These are phyloP conservation scores for Dalbergia cochinchinensis DNA, from an alignment of 306 rosid genomes.

Conservation along the genomic window DNA sequence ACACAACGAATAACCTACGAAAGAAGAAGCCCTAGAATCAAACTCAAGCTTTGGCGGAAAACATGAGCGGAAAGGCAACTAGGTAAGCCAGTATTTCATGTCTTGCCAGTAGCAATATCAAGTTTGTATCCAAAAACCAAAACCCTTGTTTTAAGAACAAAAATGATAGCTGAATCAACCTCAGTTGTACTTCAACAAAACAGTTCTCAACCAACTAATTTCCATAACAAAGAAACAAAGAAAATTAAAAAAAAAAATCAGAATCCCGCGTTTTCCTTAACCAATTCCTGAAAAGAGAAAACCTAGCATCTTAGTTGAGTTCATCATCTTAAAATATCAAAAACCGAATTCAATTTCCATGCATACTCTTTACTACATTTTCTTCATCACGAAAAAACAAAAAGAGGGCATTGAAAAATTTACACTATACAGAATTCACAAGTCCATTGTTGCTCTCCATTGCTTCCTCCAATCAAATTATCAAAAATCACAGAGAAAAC, in stretches of 20 bases:
- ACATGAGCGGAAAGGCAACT: background rate
- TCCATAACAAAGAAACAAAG: background rate
- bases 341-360: background rate
- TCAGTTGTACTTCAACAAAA: background rate
- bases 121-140: background rate
- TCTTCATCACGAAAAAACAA: background rate
- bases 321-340: background rate
- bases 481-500: background rate
- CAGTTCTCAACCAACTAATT: background rate
- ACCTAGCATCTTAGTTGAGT: background rate
- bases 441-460: background rate
- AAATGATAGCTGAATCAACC: background rate
- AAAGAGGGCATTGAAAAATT: background rate
- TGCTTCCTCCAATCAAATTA: background rate
- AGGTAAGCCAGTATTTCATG: background rate
- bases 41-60: no score
- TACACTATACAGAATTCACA: background rate
- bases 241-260: no score
- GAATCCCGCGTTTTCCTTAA: background rate
- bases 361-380: background rate
- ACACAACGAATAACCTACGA: no score
- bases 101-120: background rate
- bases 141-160: background rate
- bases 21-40: no score
- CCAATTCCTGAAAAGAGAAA: slow-evolving; percentile 1